phyloP scores from a whole-genome alignment of 371 early-diverging fungal species.

The Nematocida ausubeli region DNA sequence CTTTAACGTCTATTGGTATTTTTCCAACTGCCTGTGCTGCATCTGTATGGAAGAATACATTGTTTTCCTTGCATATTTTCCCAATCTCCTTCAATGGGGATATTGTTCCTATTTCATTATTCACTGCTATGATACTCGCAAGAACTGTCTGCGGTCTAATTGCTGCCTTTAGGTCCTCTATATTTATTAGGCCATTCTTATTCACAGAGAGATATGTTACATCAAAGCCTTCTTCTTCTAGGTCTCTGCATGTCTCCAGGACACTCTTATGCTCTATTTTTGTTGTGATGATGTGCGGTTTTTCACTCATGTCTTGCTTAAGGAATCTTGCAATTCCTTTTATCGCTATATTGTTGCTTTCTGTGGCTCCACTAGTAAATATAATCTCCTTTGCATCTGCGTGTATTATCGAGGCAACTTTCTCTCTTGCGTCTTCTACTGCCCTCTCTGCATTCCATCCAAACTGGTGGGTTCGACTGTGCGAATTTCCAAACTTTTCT shows the following conservation, averaged over 20 bases:
- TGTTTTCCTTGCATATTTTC: conserved; percentile 62
- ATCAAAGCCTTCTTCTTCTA: conserved; percentile 86
- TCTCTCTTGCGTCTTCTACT: conserved; percentile 81
- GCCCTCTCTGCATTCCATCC: conserved; percentile 96
- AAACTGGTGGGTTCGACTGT: conserved; percentile 88
- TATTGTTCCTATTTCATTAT: conserved; percentile 96
- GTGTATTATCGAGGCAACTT: conserved; percentile 82
- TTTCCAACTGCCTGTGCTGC: conserved; percentile 98
- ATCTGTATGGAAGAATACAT: conserved; percentile 75
- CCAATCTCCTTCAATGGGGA: conserved; percentile 91
- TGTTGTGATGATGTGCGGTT: conserved; percentile 85
- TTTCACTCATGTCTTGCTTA: conserved; percentile 75
- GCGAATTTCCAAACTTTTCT: conserved; percentile 90
- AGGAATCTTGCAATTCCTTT: conserved; percentile 85
- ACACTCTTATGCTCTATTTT: conserved; percentile 99
- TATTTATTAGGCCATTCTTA: conserved; percentile 76
- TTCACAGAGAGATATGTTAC: conserved; percentile 92
- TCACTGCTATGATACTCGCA: conserved; percentile 93
- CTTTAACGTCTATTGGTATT: conserved; percentile 86
- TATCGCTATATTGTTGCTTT: conserved; percentile 87
- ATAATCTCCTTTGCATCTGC: conserved; percentile 94
- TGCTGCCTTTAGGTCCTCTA: conserved; percentile 72
- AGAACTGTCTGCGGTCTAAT: conserved; percentile 83
- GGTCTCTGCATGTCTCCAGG: conserved; percentile 88
- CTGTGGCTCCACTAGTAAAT: conserved; percentile 98